Conservation (phyloP, 352 stramenopile genomes). For the Thalassiosira mediterranea region DNA sequence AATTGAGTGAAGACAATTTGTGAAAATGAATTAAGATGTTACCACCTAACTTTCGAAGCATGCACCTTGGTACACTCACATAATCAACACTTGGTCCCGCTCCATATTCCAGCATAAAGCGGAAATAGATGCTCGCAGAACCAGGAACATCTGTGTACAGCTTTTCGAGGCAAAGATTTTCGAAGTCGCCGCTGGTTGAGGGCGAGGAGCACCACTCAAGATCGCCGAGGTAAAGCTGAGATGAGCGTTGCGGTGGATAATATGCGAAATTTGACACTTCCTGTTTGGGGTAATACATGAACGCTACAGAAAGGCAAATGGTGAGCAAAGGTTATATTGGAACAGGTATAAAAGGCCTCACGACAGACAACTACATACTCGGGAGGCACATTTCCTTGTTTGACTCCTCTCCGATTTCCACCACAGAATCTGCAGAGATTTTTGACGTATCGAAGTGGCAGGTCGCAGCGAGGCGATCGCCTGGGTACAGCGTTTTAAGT, state of each 20-base stretch:
- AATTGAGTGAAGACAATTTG: no score
- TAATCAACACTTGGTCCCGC: neutral
- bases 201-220: conserved; percentile 3
- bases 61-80: no score
- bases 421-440: conserved; percentile 5
- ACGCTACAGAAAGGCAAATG: neutral
- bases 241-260: no score
- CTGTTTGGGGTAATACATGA: conserved; percentile 3
- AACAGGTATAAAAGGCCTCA: neutral
- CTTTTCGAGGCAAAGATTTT: conserved; percentile 9
- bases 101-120: neutral
- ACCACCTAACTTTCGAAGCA: no score
- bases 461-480: conserved; percentile 11
- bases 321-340: neutral
- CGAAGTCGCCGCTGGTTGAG: conserved; percentile 4
- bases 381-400: conserved; percentile 27
- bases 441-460: conserved; percentile 19
- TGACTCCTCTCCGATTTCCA: conserved; percentile 21
- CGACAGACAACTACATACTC: neutral
- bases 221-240: conserved; percentile 6
- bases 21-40: no score
- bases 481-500: conserved; percentile 9
- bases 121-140: neutral
- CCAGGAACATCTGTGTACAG: conserved; percentile 14
- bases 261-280: neutral